Evolutionary conservation across 495 filamentous ascomycete species (phyloP).

Genomic region (Penicillium coffeae): DNA sequence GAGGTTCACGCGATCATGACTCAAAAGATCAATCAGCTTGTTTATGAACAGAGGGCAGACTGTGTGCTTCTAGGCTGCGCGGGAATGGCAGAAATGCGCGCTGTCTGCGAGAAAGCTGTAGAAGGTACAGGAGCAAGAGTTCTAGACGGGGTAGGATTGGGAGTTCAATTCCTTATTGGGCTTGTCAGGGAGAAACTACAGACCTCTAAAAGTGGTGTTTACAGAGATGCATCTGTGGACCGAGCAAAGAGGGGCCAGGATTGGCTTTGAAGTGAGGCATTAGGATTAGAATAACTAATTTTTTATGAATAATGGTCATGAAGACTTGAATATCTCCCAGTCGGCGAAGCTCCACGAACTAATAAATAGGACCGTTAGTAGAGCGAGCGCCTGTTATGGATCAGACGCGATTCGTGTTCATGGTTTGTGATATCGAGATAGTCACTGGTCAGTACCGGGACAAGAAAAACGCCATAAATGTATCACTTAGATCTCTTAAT

Average conservation of each 20-base stretch:
- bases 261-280: constrained; percentile 4
- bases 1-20: not conserved
- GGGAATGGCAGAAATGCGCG: constrained; percentile 5
- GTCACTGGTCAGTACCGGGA: no score
- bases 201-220: constrained; percentile 4
- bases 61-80: constrained; percentile 6
- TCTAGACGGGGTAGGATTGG: constrained; percentile 4
- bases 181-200: constrained; percentile 1
- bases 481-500: no score
- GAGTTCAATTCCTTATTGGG: constrained; percentile 5
- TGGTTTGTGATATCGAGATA: no score
- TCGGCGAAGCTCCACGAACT: no score
- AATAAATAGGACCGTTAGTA: no score
- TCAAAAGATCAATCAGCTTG: not conserved
- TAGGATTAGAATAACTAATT: no score
- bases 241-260: not conserved
- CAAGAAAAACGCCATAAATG: no score
- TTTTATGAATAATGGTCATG: no score
- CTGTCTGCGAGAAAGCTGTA: not conserved
- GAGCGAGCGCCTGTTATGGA: no score
- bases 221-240: not conserved
- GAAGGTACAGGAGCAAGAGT: constrained; percentile 1
- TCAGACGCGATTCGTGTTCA: no score
- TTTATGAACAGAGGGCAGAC: not conserved
- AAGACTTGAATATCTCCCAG: no score